Conservation (phyloP, 2,329 filamentous ascomycete genomes). For the Apiospora marii region DNA sequence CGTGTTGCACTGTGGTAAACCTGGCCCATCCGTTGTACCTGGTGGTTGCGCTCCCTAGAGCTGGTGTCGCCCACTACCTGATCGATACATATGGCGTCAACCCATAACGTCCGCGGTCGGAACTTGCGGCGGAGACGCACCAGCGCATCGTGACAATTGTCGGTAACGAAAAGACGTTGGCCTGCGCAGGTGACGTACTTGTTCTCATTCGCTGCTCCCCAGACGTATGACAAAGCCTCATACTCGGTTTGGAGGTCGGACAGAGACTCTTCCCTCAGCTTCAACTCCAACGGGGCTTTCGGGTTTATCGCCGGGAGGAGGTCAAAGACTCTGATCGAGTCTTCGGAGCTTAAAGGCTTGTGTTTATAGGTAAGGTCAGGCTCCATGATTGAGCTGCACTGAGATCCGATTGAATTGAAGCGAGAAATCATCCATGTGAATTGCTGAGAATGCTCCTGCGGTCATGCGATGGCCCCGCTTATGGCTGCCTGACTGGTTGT, state of each 20-base stretch:
- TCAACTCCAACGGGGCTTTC: background rate
- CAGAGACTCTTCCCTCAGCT: background rate
- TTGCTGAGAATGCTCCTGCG: too few relatives aligned
- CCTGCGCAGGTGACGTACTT: constrained; percentile 27
- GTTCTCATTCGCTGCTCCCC: constrained; percentile 26
- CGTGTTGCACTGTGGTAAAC: background rate
- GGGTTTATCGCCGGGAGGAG: background rate
- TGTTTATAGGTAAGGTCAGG: background rate
- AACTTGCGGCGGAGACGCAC: constrained; percentile 17
- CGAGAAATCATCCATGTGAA: too few relatives aligned
- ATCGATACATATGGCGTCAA: background rate
- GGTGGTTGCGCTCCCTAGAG: background rate
- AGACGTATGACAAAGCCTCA: constrained; percentile 32
- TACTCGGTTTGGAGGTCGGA: background rate
- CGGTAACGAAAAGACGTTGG: constrained; percentile 25
- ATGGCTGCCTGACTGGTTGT: too few relatives aligned
- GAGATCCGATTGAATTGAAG: too few relatives aligned
- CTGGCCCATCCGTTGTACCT: background rate
- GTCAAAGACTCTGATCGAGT: background rate
- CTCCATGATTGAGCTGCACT: too few relatives aligned
- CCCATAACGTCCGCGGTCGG: constrained; percentile 9
- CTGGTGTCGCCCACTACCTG: too few relatives aligned
- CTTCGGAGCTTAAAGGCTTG: background rate
- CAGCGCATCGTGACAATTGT: constrained; percentile 26
- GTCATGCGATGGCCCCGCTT: too few relatives aligned